Evolutionary conservation across 2,329 filamentous ascomycete species (phyloP).

Genomic region (Cadophora gregata): DNA sequence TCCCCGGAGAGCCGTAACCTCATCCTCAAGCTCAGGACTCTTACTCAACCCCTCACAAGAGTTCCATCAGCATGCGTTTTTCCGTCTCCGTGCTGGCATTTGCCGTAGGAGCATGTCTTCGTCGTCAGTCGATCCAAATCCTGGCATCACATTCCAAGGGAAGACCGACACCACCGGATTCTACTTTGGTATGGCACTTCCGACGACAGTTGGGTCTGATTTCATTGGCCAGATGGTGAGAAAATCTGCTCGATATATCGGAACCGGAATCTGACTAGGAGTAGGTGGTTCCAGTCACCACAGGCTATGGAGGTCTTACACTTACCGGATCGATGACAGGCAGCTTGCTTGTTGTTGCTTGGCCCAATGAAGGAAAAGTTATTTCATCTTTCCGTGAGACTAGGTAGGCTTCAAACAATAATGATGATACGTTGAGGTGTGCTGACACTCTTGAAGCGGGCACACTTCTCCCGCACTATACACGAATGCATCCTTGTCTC

Average conservation of each 20-base stretch:
- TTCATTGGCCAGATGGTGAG: slow-evolving; percentile 61
- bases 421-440: slow-evolving; percentile 35
- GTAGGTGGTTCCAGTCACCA: slow-evolving; percentile 26
- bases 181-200: slow-evolving; percentile 57
- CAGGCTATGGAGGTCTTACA: slow-evolving; percentile 56
- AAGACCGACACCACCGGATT: slow-evolving; percentile 49
- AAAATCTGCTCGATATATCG: slow-evolving; percentile 27
- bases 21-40: background rate
- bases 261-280: background rate
- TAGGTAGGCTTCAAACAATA: slow-evolving; percentile 35
- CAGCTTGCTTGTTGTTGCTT: slow-evolving; percentile 56
- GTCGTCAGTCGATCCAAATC: slow-evolving; percentile 50
- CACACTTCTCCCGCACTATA: slow-evolving; percentile 56
- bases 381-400: slow-evolving; percentile 49
- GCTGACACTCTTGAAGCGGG: slow-evolving; percentile 40
- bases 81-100: slow-evolving; percentile 18
- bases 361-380: slow-evolving; percentile 54
- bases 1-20: background rate
- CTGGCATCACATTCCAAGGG: slow-evolving; percentile 53
- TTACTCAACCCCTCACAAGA: slow-evolving; percentile 9
- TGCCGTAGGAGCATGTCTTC: slow-evolving; percentile 24
- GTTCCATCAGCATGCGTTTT: slow-evolving; percentile 15
- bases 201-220: slow-evolving; percentile 54
- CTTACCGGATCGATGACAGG: slow-evolving; percentile 53
- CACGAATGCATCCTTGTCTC: slow-evolving; percentile 41